A percentile compares a stretch with the other conserved stretches of the same genome.
These are phyloP conservation scores for Schizosaccharomyces lindneri DNA, from an alignment of 805 yeast species.

Conservation along the genomic window DNA sequence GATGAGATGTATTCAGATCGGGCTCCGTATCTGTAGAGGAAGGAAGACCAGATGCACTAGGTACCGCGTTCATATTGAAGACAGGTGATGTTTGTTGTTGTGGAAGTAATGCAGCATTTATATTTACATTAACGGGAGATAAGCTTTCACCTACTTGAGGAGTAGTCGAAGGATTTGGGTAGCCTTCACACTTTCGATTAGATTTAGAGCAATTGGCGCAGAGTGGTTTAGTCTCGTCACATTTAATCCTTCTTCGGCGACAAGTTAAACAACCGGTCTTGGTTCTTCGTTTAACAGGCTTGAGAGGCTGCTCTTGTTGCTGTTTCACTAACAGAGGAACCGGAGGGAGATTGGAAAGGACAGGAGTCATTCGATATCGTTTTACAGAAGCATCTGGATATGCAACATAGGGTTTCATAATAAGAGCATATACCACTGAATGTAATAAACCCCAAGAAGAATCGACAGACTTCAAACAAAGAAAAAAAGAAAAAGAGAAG, in stretches of 20 bases:
- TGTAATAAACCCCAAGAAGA: not conserved
- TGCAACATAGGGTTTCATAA: not conserved
- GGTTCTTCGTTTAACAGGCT: slow-evolving; percentile 6
- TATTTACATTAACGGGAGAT: not conserved
- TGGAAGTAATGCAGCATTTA: not conserved
- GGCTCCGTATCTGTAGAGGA: no score
- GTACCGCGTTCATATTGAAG: no score
- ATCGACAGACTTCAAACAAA: no score
- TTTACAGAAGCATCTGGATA: not conserved
- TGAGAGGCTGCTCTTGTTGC: not conserved
- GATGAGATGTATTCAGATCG: no score
- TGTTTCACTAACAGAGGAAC: not conserved
- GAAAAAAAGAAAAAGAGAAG: no score
- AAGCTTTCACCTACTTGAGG: not conserved
- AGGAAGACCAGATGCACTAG: no score
- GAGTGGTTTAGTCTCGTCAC: slow-evolving; percentile 38
- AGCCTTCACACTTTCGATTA: slow-evolving; percentile 9
- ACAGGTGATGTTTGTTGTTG: no score
- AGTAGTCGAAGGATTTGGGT: slow-evolving; percentile 1
- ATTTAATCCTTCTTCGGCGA: slow-evolving; percentile 40
- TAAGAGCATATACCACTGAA: not conserved
- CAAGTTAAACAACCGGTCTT: slow-evolving; percentile 32
- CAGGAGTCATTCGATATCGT: not conserved
- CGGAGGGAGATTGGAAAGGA: not conserved
- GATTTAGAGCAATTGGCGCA: slow-evolving; percentile 21